Evolutionary conservation across 2,329 filamentous ascomycete genomes (phyloP), one percentile per base, ranked within the genome.

Genomic region (Talaromyces albobiverticillius): DNA sequence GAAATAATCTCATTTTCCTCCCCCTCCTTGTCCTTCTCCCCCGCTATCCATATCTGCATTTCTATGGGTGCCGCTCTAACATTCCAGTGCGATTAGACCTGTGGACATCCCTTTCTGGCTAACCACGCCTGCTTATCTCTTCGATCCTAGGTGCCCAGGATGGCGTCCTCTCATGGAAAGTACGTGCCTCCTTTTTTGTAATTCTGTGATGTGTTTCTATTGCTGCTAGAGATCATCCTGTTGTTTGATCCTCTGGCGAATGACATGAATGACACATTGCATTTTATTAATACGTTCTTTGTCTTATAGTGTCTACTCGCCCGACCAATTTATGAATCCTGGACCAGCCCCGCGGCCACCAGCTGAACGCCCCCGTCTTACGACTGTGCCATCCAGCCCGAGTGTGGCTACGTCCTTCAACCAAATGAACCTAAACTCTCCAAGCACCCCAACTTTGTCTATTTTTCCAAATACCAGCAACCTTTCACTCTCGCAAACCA

Each of bases 291-390:
- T 31, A 36, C 41, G 38, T 26, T 26, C 50, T n/a, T 23, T 23
- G 29, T 13, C 22, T 54, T 62, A 60, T 67, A 83, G 81, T 61
- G 79, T 84, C 65, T 87, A 86, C 72, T 76, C 81, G 41, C 74
- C 80, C 57, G 80, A 82, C 59, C 82, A 85, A 64, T 97, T 97
- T 77, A 95, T 97, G 89, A 97, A 97, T 73, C 91, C 94, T 59
- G 91, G 94, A 61, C 93, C 94, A 64, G 93, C 94, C 62, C 94
- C 94, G 61, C 87, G 89, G 65, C 93, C 94, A 57, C 94, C 93
- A 18, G 86, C 82, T 57, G 89, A 94, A 67, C 85, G 89, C 65
- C 89, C 91, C 57, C 87, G 89, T 67, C 83, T 96, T 62, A 86
- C 86, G 87, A 58, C 88, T 83, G 68, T 82, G 84, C 58, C 78